Percentiles rank a stretch among this genome's conserved stretches.
These are phyloP conservation scores for Purshia tridentata DNA, from an alignment of 306 rosid species.

Conservation along the genomic window DNA sequence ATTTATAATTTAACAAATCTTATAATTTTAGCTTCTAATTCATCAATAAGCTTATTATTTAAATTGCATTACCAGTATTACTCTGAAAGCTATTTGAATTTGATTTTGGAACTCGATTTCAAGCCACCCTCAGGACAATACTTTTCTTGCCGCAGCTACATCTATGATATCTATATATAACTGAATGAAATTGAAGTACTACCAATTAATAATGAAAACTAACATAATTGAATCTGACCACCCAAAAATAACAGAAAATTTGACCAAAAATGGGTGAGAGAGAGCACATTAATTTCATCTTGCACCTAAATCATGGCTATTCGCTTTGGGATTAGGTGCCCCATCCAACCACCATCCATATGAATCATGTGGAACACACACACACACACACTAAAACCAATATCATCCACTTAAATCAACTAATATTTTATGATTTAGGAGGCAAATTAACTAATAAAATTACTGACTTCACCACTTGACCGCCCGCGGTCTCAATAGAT, in stretches of 20 bases:
- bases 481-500: too few relatives aligned
- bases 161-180: too few relatives aligned
- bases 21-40: too few relatives aligned
- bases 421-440: too few relatives aligned
- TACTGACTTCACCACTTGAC: too few relatives aligned
- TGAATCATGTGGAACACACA: neutral
- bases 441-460: too few relatives aligned
- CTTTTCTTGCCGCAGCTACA: constrained; percentile 7
- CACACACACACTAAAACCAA: too few relatives aligned
- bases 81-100: neutral
- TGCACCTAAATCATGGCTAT: constrained; percentile 5
- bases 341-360: neutral
- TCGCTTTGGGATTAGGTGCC: neutral
- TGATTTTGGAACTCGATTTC: neutral
- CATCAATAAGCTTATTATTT: neutral
- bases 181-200: neutral
- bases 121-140: neutral
- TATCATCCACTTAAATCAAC: too few relatives aligned
- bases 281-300: neutral
- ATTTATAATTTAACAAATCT: too few relatives aligned
- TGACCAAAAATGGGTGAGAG: neutral
- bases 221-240: neutral
- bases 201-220: neutral
- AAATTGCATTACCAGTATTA: neutral
- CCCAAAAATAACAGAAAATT: neutral